Evolutionary conservation across 2,329 filamentous ascomycete species (phyloP).

Genomic region (Xylaria sp.): DNA sequence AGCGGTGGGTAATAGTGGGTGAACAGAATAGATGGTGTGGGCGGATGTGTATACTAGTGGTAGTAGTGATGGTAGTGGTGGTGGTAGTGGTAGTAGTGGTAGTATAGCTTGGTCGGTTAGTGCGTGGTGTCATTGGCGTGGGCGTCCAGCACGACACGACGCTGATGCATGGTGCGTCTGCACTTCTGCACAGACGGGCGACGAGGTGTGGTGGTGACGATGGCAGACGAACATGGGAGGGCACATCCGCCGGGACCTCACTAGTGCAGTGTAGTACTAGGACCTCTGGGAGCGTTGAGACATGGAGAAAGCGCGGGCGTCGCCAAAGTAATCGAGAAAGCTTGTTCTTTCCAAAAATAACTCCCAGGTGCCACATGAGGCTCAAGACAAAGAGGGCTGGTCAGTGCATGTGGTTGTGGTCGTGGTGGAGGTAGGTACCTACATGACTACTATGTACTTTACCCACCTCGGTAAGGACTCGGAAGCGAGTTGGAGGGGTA

Average conservation of each 20-base stretch:
- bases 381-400: conserved; percentile 31
- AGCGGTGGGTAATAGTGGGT: conserved; percentile 12
- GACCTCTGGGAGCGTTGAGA: conserved; percentile 11
- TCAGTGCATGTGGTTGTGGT: not conserved
- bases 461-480: conserved; percentile 14
- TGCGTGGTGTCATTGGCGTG: conserved; percentile 10
- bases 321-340: conserved; percentile 33
- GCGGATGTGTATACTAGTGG: conserved; percentile 5
- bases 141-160: conserved; percentile 10
- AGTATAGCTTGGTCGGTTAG: not conserved
- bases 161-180: conserved; percentile 27
- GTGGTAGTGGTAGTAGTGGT: not conserved
- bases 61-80: not conserved
- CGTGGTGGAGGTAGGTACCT: conserved; percentile 24
- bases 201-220: conserved; percentile 19
- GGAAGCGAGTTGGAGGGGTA: conserved; percentile 26
- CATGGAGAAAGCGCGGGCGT: conserved; percentile 16
- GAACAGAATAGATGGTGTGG: not conserved
- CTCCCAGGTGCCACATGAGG: conserved; percentile 38
- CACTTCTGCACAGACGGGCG: conserved; percentile 1
- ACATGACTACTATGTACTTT: conserved; percentile 23
- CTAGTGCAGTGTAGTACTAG: not conserved
- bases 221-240: not conserved
- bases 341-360: conserved; percentile 42
- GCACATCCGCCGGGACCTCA: not conserved